These are phyloP conservation scores for Russula lepida DNA, from an alignment of 768 basidiomycete species.

Conservation along the genomic window DNA sequence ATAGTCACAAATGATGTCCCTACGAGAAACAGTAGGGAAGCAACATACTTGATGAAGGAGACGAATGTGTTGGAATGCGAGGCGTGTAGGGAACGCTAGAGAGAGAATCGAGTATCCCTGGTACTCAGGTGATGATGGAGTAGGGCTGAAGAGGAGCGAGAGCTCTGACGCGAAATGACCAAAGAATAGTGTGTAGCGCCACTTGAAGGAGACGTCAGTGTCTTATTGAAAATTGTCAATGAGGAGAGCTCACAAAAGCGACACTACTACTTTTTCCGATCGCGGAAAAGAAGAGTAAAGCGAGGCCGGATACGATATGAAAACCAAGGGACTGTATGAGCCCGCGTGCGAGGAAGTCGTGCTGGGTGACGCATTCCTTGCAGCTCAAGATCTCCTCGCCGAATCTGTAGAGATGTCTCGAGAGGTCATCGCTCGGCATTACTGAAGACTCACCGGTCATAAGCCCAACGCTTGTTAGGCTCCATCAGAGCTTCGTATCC, in stretches of 20 bases:
- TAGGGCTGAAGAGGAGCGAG: constrained; percentile 53
- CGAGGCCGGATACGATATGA: constrained; percentile 51
- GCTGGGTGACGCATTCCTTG: constrained; percentile 56
- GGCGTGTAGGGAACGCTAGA: constrained; percentile 48
- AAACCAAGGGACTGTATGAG: constrained; percentile 54
- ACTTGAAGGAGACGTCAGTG: constrained; percentile 36
- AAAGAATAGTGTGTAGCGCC: constrained; percentile 73
- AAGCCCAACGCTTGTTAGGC: constrained; percentile 73
- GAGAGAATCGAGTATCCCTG: constrained; percentile 26
- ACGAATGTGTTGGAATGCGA: constrained; percentile 67
- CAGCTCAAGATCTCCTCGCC: constrained; percentile 65
- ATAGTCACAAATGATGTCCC: not conserved
- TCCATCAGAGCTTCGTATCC: constrained; percentile 74
- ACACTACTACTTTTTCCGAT: constrained; percentile 51
- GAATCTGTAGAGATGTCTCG: constrained; percentile 42
- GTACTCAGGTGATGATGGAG: constrained; percentile 30
- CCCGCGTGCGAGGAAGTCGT: constrained; percentile 63
- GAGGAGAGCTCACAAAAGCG: constrained; percentile 45
- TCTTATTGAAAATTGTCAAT: not conserved
- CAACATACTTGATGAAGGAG: constrained; percentile 52
- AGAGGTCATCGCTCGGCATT: not conserved
- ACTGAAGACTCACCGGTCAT: constrained; percentile 54
- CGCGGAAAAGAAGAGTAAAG: constrained; percentile 54
- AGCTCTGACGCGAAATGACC: constrained; percentile 55
- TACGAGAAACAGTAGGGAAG: too few species aligned